Evolutionary conservation across 257 asterid species (phyloP).

Genomic region (Phtheirospermum japonicum): DNA sequence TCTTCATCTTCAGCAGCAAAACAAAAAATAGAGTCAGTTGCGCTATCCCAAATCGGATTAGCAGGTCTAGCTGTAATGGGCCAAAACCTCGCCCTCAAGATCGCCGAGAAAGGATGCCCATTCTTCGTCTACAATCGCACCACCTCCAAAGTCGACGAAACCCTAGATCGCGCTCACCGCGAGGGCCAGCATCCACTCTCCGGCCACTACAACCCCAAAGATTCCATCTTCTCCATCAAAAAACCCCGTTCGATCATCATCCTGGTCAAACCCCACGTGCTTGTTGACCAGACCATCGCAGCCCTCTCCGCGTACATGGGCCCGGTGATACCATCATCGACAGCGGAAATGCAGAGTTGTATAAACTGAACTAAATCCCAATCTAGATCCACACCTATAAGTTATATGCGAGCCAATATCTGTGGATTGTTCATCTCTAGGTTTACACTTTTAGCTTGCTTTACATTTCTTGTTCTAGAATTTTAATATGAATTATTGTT

Average conservation of each 20-base stretch:
- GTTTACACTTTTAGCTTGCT: no score
- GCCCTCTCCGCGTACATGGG: conserved; percentile 65
- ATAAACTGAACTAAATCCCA: no score
- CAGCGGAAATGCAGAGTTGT: conserved; percentile 91
- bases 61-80: conserved; percentile 94
- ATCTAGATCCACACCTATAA: no score
- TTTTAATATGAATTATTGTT: no score
- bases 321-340: conserved; percentile 90
- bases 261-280: conserved; percentile 88
- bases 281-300: conserved; percentile 84
- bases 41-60: conserved; percentile 69
- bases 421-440: no score
- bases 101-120: conserved; percentile 88
- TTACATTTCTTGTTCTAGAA: no score
- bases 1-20: neutral
- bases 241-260: conserved; percentile 79
- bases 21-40: conserved; percentile 36
- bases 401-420: no score
- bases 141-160: conserved; percentile 72
- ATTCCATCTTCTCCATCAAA: conserved; percentile 64
- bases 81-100: conserved; percentile 80
- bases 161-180: conserved; percentile 70
- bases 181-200: conserved; percentile 74
- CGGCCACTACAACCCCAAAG: no score
- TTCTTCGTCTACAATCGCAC: conserved; percentile 86